These are phyloP conservation scores for Echinosophora koreensis DNA, from an alignment of 306 rosid genomes.

Conservation along the genomic window DNA sequence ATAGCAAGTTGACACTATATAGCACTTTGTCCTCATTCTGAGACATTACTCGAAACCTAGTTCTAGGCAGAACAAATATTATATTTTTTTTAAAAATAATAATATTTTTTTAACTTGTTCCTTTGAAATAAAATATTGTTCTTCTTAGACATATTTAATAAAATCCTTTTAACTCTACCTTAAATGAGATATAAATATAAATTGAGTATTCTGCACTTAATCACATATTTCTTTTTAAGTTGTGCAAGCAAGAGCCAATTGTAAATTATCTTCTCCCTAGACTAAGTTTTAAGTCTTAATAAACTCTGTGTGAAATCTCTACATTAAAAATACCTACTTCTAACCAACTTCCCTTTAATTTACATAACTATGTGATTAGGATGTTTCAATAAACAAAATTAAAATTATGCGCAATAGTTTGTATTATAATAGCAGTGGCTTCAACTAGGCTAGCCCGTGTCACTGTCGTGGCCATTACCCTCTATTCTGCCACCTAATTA, in stretches of 20 bases:
- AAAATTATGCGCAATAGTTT: too few species aligned
- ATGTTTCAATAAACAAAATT: too few species aligned
- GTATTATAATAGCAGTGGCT: neutral
- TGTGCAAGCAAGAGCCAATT: neutral
- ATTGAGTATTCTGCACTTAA: neutral
- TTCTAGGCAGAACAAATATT: too few species aligned
- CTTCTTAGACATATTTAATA: too few species aligned
- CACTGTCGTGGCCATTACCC: neutral
- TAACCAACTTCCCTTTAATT: neutral
- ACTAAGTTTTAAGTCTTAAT: neutral
- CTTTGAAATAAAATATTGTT: too few species aligned
- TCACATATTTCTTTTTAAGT: neutral
- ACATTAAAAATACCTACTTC: neutral
- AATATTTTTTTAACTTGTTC: too few species aligned
- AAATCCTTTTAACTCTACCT: too few species aligned
- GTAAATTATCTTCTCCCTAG: neutral
- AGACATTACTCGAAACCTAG: too few species aligned
- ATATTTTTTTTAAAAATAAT: too few species aligned
- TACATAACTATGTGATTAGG: neutral
- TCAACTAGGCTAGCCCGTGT: constrained; percentile 8
- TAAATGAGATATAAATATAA: too few species aligned
- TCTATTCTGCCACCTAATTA: constrained; percentile 4
- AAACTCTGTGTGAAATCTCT: neutral
- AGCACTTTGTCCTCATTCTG: too few species aligned
- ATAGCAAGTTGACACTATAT: too few species aligned